Base-by-base conservation (phyloP, 345 rosid genomes). In the Raphanus raphanistrum region DNA sequence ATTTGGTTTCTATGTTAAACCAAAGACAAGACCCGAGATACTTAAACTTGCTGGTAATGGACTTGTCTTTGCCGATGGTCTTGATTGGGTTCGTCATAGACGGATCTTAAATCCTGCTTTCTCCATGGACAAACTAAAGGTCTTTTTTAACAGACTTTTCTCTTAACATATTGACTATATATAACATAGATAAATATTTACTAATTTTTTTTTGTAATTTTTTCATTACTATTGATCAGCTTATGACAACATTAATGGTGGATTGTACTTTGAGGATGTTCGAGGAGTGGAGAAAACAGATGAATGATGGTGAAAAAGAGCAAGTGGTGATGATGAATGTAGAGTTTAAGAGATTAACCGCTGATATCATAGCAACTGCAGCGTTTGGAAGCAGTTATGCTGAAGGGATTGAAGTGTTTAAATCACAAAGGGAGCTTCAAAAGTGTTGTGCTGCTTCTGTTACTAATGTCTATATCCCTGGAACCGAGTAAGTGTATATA, bases 41-140 rank as follows among this genome's bases (percentile, higher is more conserved):
- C 31, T 59, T 67, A 60, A 29, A 70, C 62, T 86, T 17, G 11
- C 73, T 25, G 89, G 91, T 8, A 78, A 78, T 11, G 88, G 88
- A 32, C 70, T 81, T 58, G n/a, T 66, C 61, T 54, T 86, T 1
- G 27, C 65, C 2, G 71, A 85, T 5, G 91, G 86, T 62, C 13
- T 15, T 9, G 82, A 82, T 27, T 85, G 90, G 90, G 68, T 63
- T 36, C 80, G 78, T 25, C 90, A 74, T 28, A 66, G 87, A 81
- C 58, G 73, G 38, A 85, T 84, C 16, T 72, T 82, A 9, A 85
- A 78, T 16, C 86, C 90, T 65, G 89, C 84, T 3, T 89, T 86
- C 81, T 70, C 85, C 38, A 41, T 74, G 9, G 87, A 87, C 55
- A 81, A 81, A 77, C 63, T 86, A 63, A 86, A 87, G 87, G 89